Conservation (phyloP, 2,329 filamentous ascomycete genomes). For the Thelonectria discophora region DNA sequence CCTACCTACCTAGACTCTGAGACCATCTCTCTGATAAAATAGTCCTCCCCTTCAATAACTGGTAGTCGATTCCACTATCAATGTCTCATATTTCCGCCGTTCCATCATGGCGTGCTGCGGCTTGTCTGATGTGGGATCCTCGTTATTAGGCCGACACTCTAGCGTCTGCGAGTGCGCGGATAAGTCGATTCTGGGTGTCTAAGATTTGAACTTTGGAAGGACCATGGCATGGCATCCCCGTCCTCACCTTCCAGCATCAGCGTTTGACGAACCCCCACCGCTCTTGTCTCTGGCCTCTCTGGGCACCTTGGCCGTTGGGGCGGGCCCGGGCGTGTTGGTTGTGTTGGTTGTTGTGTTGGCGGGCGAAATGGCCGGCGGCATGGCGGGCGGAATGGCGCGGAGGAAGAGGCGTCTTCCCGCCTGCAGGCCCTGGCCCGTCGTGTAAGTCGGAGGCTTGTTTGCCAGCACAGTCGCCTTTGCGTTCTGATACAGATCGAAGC, state of each 20-base stretch:
- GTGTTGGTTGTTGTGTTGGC: background rate
- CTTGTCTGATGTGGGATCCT: background rate
- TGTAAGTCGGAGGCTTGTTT: slow-evolving; percentile 57
- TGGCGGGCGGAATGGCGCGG: background rate
- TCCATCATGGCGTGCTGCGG: background rate
- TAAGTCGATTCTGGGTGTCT: slow-evolving; percentile 11
- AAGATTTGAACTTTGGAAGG: slow-evolving; percentile 7
- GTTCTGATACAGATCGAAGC: slow-evolving; percentile 55
- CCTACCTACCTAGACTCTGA: too few species aligned
- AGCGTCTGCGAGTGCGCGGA: slow-evolving; percentile 14
- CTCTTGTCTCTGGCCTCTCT: slow-evolving; percentile 12
- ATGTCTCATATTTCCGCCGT: background rate
- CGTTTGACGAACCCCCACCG: slow-evolving; percentile 28
- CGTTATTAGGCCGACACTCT: background rate
- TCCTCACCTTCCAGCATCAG: slow-evolving; percentile 17
- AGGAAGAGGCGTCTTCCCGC: slow-evolving; percentile 15
- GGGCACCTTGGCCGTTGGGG: slow-evolving; percentile 19
- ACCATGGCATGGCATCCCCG: slow-evolving; percentile 17
- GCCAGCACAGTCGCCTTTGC: slow-evolving; percentile 58
- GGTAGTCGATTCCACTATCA: background rate
- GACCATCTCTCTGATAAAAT: too few species aligned
- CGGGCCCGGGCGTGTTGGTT: slow-evolving; percentile 1
- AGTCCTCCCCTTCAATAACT: too few species aligned
- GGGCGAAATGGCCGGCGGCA: background rate
- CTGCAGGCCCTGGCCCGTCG: slow-evolving; percentile 35